Percentiles rank a stretch among this genome's conserved stretches.
These are phyloP conservation scores for Globisporangium radiosum DNA, from an alignment of 352 stramenopile genomes.

Conservation along the genomic window DNA sequence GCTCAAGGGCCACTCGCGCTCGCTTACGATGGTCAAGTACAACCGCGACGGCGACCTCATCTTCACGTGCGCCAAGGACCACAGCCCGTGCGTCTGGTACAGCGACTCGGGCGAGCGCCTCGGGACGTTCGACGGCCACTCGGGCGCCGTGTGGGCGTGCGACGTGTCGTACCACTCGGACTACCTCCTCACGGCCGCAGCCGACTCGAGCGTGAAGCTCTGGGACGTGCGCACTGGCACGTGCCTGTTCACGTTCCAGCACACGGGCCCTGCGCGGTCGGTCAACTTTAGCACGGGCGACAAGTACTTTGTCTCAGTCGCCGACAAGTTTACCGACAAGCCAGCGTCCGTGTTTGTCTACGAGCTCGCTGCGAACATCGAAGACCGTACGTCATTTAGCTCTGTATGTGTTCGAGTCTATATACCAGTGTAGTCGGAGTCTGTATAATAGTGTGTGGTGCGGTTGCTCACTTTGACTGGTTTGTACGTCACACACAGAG, in stretches of 20 bases:
- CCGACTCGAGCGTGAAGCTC: constrained; percentile 90
- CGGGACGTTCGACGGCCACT: constrained; percentile 96
- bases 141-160: constrained; percentile 77
- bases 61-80: constrained; percentile 96
- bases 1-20: constrained; percentile 98
- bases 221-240: constrained; percentile 90
- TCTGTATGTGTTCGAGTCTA: not conserved
- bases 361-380: constrained; percentile 58
- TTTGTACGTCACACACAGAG: constrained; percentile 17
- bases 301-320: constrained; percentile 78
- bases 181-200: constrained; percentile 93
- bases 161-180: constrained; percentile 92
- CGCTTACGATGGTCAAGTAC: constrained; percentile 98
- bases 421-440: no score
- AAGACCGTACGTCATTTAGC: constrained; percentile 37
- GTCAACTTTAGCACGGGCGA: constrained; percentile 87
- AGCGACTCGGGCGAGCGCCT: constrained; percentile 94
- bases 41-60: constrained; percentile 98
- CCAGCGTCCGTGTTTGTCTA: constrained; percentile 77
- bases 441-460: no score
- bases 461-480: no score
- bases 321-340: constrained; percentile 81
- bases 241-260: constrained; percentile 80
- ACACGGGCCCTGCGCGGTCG: constrained; percentile 74
- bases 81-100: constrained; percentile 96